These are phyloP conservation scores for Trametes cubensis DNA, from an alignment of 768 basidiomycete genomes.

Conservation along the genomic window DNA sequence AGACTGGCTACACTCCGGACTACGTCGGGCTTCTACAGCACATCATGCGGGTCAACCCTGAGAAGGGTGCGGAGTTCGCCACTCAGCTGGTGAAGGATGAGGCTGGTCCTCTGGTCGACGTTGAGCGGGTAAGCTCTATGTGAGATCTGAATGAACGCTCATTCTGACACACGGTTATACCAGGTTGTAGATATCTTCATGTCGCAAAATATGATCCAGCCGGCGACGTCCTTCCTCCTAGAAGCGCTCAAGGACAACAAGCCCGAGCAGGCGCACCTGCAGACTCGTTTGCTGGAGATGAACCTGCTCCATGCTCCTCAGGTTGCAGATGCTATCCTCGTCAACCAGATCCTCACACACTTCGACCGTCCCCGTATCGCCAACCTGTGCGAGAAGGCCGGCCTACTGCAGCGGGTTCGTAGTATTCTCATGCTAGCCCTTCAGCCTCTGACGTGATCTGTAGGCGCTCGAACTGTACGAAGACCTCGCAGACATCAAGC, in stretches of 20 bases:
- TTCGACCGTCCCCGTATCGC: constrained; percentile 97
- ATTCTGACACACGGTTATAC: not conserved
- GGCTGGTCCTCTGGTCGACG: constrained; percentile 85
- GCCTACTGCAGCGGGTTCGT: constrained; percentile 86
- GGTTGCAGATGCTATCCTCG: constrained; percentile 97
- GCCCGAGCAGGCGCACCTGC: constrained; percentile 93
- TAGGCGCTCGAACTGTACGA: constrained; percentile 98
- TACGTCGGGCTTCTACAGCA: constrained; percentile 93
- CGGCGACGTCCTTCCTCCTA: constrained; percentile 95
- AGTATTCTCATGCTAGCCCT: not conserved
- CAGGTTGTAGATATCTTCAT: constrained; percentile 98
- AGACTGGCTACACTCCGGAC: constrained; percentile 92
- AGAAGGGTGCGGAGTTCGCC: constrained; percentile 99
- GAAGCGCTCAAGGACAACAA: constrained; percentile 99
- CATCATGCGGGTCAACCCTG: constrained; percentile 93
- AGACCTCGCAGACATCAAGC: constrained; percentile 97
- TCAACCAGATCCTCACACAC: constrained; percentile 97
- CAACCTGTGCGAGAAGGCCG: constrained; percentile 98
- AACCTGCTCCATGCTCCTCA: constrained; percentile 97
- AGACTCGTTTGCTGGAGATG: constrained; percentile 97
- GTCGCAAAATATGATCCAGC: constrained; percentile 99
- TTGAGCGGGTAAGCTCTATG: constrained; percentile 71
- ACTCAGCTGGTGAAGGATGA: constrained; percentile 93
- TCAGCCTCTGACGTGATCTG: constrained; percentile 19
- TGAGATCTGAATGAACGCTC: not conserved